These are phyloP conservation scores for Coemansia sp. DNA, from an alignment of 192 early-diverging fungal genomes.

Conservation along the genomic window DNA sequence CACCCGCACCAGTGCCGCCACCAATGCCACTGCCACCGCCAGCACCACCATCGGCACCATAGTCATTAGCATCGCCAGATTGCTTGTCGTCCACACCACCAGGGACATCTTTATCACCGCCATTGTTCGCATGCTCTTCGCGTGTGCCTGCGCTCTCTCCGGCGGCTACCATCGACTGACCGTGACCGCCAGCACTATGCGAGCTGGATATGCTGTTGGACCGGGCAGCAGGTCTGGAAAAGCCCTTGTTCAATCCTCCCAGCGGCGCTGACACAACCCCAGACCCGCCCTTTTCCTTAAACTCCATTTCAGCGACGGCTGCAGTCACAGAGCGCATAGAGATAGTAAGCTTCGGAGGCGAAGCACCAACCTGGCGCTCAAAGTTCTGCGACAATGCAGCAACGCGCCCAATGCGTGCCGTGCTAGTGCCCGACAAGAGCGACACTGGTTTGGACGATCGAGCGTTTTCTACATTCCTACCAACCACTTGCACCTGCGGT, in stretches of 20 bases:
- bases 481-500: constrained; percentile 14
- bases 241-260: constrained; percentile 3
- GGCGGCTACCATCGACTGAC: constrained; percentile 27
- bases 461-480: constrained; percentile 1
- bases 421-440: constrained; percentile 5
- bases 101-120: neutral
- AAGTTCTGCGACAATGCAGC: constrained; percentile 55
- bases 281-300: constrained; percentile 6
- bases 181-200: constrained; percentile 44
- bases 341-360: constrained; percentile 29
- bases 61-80: neutral
- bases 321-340: constrained; percentile 20
- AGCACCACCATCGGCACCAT: neutral
- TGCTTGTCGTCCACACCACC: neutral
- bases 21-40: neutral
- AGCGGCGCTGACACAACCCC: constrained; percentile 39
- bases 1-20: constrained; percentile 8
- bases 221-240: constrained; percentile 26
- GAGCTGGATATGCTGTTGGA: constrained; percentile 53
- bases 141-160: constrained; percentile 7
- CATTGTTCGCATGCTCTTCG: neutral
- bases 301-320: neutral
- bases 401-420: constrained; percentile 51
- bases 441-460: neutral
- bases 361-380: constrained; percentile 29